These are phyloP conservation scores for Rhipidocladum racemiflorum DNA, from an alignment of 176 grass and related monocot species.

Conservation along the genomic window DNA sequence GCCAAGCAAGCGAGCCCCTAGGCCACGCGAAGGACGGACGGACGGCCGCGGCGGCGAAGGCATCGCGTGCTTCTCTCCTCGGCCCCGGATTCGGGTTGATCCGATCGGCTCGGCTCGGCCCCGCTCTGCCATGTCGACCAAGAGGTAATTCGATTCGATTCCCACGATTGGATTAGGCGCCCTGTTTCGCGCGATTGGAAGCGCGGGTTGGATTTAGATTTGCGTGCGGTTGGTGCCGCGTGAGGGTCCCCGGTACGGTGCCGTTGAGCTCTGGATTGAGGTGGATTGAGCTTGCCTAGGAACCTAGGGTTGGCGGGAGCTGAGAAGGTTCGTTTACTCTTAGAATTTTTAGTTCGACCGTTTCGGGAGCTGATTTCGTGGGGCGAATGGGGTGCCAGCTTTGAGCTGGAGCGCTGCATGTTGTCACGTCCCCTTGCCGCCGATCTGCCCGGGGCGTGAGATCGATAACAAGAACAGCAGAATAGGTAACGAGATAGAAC, in stretches of 20 bases:
- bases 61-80: background rate
- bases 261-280: background rate
- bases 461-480: no score
- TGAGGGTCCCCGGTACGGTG: background rate
- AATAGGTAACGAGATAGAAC: no score
- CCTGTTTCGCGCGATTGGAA: background rate
- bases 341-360: background rate
- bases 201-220: background rate
- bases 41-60: background rate
- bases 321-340: background rate
- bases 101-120: background rate
- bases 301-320: slow-evolving; percentile 6
- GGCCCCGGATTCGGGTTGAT: background rate
- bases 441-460: no score
- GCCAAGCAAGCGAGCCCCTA: slow-evolving; percentile 7
- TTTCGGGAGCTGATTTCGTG: background rate
- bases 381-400: background rate
- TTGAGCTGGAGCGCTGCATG: background rate
- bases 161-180: background rate
- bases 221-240: background rate
- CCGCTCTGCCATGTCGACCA: slow-evolving; percentile 33
- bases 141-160: slow-evolving; percentile 29
- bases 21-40: background rate
- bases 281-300: background rate
- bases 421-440: no score